phyloP scores from a whole-genome alignment of 768 basidiomycete genomes.

The Coprinopsis strossmayeri region DNA sequence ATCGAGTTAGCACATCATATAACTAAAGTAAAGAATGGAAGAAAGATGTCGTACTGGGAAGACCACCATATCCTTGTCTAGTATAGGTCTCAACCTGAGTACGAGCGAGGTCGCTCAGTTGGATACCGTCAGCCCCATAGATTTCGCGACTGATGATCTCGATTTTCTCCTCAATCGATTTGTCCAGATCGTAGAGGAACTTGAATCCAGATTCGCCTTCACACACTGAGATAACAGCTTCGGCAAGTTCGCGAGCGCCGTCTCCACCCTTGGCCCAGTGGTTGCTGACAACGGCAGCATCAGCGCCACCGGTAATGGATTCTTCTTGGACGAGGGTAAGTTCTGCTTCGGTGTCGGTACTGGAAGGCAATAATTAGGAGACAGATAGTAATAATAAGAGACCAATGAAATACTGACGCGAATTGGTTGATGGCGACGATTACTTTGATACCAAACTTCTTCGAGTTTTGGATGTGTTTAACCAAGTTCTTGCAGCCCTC shows the following conservation, averaged over 20 bases:
- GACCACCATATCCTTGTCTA: constrained; percentile 72
- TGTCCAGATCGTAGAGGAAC: constrained; percentile 86
- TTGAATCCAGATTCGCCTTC: constrained; percentile 80
- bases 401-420: constrained; percentile 48
- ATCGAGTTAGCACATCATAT: constrained; percentile 8
- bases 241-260: constrained; percentile 84
- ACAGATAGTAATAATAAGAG: constrained; percentile 1
- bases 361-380: constrained; percentile 22
- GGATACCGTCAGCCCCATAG: constrained; percentile 90
- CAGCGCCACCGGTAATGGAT: constrained; percentile 81
- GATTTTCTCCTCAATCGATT: constrained; percentile 86
- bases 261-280: constrained; percentile 97
- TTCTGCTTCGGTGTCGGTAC: constrained; percentile 87
- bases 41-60: constrained; percentile 57
- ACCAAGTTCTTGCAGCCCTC: constrained; percentile 91
- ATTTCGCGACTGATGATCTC: constrained; percentile 81
- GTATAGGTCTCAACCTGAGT: constrained; percentile 90
- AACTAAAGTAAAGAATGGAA: neutral
- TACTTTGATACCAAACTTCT: constrained; percentile 95
- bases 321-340: constrained; percentile 77
- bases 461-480: constrained; percentile 90
- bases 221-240: constrained; percentile 86
- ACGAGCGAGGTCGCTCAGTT: constrained; percentile 77
- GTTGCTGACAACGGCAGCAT: constrained; percentile 91
- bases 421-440: constrained; percentile 96